Conservation (phyloP, 73 alveolate genomes). For the Tetrahymena thermophila region DNA sequence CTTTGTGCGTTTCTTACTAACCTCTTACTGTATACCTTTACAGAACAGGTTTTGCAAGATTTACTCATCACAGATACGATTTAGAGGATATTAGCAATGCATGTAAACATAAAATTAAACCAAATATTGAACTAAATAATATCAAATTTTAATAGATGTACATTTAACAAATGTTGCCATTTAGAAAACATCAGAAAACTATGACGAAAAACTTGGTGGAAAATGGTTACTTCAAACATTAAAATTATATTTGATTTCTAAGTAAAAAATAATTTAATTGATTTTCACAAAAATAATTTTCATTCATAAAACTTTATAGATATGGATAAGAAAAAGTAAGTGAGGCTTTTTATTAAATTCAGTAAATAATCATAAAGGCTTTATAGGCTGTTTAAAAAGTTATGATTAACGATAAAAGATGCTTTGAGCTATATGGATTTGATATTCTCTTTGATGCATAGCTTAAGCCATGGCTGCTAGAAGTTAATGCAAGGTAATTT, state of each 20-base stretch:
- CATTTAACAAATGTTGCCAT: slow-evolving; percentile 98
- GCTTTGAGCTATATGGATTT: slow-evolving; percentile 98
- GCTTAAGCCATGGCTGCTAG: slow-evolving; percentile 99
- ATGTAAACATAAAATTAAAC: slow-evolving; percentile 32
- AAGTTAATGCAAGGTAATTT: slow-evolving; percentile 55
- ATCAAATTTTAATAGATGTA: slow-evolving; percentile 24
- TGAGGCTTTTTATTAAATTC: slow-evolving; percentile 86
- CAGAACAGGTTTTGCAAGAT: slow-evolving; percentile 97
- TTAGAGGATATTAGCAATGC: slow-evolving; percentile 89
- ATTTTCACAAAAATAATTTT: not conserved
- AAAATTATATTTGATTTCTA: slow-evolving; percentile 86
- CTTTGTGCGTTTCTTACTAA: slow-evolving; percentile 90
- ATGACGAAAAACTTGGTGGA: slow-evolving; percentile 95
- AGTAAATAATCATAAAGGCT: slow-evolving; percentile 75
- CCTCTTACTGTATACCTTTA: slow-evolving; percentile 97
- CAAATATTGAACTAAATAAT: too few relatives aligned
- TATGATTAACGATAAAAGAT: slow-evolving; percentile 99
- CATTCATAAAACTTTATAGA: not conserved
- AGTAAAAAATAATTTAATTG: not conserved
- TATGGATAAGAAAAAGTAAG: slow-evolving; percentile 91
- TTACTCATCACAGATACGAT: slow-evolving; percentile 91
- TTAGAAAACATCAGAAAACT: slow-evolving; percentile 88
- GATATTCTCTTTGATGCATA: slow-evolving; percentile 97
- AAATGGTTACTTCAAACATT: slow-evolving; percentile 94
- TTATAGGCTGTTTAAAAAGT: slow-evolving; percentile 86